phyloP scores from a whole-genome alignment of 805 yeast genomes.

The Diddensiella caesifluorescens region DNA sequence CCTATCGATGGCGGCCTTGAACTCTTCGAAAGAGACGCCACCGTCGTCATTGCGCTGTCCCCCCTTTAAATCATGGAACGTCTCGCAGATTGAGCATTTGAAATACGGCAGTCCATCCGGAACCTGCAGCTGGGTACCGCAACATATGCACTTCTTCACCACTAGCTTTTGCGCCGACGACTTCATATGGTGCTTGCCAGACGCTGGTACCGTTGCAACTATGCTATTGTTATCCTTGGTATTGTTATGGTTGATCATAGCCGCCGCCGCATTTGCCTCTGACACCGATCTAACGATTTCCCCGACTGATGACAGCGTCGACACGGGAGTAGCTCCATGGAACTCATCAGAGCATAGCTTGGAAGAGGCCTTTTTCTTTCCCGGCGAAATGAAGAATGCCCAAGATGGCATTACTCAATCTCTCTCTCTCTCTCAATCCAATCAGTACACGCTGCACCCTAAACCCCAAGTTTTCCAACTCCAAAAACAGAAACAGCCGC shows the following conservation, averaged over 20 bases:
- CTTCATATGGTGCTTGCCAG: background rate
- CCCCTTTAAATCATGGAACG: slow-evolving; percentile 24
- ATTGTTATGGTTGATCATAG: background rate
- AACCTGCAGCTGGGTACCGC: slow-evolving; percentile 26
- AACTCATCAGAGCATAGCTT: background rate
- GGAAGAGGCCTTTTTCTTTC: background rate
- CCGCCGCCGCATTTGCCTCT: slow-evolving; percentile 16
- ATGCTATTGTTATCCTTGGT: background rate
- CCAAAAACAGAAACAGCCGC: no score
- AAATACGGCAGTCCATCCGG: slow-evolving; percentile 31
- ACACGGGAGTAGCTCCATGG: slow-evolving; percentile 11
- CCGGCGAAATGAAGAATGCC: background rate
- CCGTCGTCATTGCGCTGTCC: background rate
- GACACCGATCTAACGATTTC: slow-evolving; percentile 22
- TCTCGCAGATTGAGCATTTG: slow-evolving; percentile 54
- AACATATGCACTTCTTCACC: slow-evolving; percentile 27
- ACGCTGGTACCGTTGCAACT: background rate
- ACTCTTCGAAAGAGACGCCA: background rate
- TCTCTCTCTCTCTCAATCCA: background rate
- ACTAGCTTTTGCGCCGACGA: slow-evolving; percentile 12
- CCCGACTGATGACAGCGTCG: slow-evolving; percentile 21
- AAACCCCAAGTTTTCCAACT: no score
- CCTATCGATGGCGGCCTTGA: background rate
- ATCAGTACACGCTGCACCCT: no score
- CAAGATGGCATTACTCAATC: background rate